Percentiles rank a stretch among this genome's conserved stretches.
Evolutionary conservation across 768 basidiomycete species (phyloP).

Genomic region (Tricholoma terreum): DNA sequence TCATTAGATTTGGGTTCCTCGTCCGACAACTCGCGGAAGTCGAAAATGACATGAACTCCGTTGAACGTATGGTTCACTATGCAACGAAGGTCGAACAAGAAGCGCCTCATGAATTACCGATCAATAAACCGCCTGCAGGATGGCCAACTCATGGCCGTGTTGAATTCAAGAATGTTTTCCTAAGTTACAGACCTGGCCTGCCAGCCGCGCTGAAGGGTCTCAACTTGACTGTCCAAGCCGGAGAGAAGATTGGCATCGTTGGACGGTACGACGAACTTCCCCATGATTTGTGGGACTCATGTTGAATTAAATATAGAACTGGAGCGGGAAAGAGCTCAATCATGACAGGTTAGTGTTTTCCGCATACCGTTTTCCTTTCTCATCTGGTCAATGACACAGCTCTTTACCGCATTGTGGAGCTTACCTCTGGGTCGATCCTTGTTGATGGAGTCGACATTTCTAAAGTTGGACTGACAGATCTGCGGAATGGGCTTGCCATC

Average conservation of each 20-base stretch:
- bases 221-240: constrained; percentile 62
- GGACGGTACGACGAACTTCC: constrained; percentile 44
- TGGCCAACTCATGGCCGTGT: constrained; percentile 81
- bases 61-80: constrained; percentile 83
- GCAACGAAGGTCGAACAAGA: constrained; percentile 83
- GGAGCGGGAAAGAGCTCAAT: constrained; percentile 90
- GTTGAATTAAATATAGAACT: constrained; percentile 40
- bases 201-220: constrained; percentile 83
- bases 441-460: constrained; percentile 85
- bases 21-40: constrained; percentile 79
- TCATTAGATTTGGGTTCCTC: constrained; percentile 65
- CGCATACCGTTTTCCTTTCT: neutral
- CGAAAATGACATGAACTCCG: constrained; percentile 91
- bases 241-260: constrained; percentile 92
- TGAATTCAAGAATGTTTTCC: constrained; percentile 69
- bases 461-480: constrained; percentile 70
- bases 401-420: constrained; percentile 82
- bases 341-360: constrained; percentile 57
- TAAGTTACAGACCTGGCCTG: constrained; percentile 87
- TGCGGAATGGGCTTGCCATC: constrained; percentile 67
- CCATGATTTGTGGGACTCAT: neutral
- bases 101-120: constrained; percentile 62
- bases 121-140: constrained; percentile 49
- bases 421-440: constrained; percentile 66
- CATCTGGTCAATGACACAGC: constrained; percentile 32